Conservation (phyloP, 352 stramenopile species). For the Phytophthora europaea region DNA sequence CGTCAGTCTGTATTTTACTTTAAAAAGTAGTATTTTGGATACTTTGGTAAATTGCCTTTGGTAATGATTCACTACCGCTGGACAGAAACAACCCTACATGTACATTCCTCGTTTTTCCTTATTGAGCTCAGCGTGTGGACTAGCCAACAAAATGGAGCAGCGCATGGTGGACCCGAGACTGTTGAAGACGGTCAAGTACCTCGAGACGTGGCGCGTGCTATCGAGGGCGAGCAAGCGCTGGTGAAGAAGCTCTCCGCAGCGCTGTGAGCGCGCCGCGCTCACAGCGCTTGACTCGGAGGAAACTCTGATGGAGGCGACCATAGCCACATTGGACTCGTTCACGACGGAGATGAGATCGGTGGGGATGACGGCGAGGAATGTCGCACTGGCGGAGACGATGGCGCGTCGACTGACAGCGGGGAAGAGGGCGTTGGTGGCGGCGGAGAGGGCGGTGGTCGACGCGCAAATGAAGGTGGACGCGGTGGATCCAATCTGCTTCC, state of each 20-base stretch:
- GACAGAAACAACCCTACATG: neutral
- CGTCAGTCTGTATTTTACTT: neutral
- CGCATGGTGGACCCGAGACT: conserved; percentile 1
- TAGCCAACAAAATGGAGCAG: neutral
- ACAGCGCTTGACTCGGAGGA: neutral
- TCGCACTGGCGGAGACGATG: conserved; percentile 1
- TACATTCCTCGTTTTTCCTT: neutral
- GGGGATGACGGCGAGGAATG: neutral
- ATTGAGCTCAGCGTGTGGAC: neutral
- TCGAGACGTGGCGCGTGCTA: conserved; percentile 4
- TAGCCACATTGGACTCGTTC: conserved; percentile 1
- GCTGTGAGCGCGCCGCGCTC: no score
- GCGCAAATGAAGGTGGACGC: conserved; percentile 1
- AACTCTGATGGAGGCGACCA: conserved; percentile 8
- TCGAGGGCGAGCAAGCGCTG: neutral
- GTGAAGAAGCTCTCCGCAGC: conserved; percentile 2
- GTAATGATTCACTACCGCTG: neutral
- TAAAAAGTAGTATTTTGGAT: neutral
- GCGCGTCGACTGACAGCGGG: neutral
- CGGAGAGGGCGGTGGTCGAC: neutral
- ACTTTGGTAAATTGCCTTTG: neutral
- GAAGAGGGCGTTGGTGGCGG: neutral
- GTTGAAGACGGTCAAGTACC: neutral
- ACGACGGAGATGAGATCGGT: conserved; percentile 4
- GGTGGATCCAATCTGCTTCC: neutral